phyloP scores from a whole-genome alignment of 2,329 filamentous ascomycete genomes.

The Didymellaceae sp. region DNA sequence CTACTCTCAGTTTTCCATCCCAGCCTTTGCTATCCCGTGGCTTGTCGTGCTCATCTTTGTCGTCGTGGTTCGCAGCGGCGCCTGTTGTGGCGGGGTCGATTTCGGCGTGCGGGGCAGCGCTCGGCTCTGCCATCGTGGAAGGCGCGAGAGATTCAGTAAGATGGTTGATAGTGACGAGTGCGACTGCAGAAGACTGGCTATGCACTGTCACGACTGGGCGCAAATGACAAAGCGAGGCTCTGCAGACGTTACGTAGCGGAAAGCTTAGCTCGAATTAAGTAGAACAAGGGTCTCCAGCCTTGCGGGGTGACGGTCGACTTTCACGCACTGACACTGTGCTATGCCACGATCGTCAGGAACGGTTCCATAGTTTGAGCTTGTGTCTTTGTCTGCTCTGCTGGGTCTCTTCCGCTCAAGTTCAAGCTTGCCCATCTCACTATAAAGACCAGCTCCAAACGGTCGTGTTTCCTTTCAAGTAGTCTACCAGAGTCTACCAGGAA shows the following conservation, averaged over 20 bases:
- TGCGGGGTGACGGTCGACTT: conserved; percentile 23
- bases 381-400: not conserved
- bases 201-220: not conserved
- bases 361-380: not conserved
- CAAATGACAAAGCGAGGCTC: conserved; percentile 11
- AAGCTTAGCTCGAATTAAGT: conserved; percentile 25
- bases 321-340: conserved; percentile 24
- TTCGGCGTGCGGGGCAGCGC: conserved; percentile 36
- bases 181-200: not conserved
- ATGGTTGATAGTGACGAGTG: not conserved
- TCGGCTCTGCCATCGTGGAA: conserved; percentile 33
- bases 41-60: conserved; percentile 33
- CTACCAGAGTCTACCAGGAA: no score
- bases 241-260: conserved; percentile 22
- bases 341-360: conserved; percentile 21
- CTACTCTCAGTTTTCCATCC: conserved; percentile 82
- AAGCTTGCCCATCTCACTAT: no score
- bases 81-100: conserved; percentile 34
- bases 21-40: conserved; percentile 64
- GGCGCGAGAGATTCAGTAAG: not conserved
- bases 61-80: conserved; percentile 23
- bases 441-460: no score
- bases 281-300: conserved; percentile 21
- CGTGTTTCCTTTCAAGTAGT: no score
- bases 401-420: no score